Conservation (phyloP, 2,329 filamentous ascomycete genomes). For the Lasiodiplodia hormozganensis region DNA sequence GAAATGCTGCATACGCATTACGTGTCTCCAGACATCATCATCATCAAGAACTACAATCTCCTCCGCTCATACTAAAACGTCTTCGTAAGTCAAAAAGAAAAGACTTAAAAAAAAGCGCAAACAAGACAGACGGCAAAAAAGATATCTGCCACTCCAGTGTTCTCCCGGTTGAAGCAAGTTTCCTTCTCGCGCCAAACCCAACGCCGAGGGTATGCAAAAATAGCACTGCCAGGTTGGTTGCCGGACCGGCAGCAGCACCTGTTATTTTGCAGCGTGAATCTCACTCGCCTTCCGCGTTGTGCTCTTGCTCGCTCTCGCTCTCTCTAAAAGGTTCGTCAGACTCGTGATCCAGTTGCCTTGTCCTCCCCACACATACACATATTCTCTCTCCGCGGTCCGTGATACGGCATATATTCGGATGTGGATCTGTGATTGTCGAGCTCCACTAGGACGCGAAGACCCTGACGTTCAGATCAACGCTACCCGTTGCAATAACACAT, state of each 20-base stretch:
- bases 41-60: slow-evolving; percentile 17
- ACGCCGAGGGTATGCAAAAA: slow-evolving; percentile 31
- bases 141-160: slow-evolving; percentile 23
- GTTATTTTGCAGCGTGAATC: slow-evolving; percentile 13
- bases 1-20: slow-evolving; percentile 26
- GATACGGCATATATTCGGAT: slow-evolving; percentile 12
- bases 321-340: slow-evolving; percentile 15
- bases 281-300: slow-evolving; percentile 22
- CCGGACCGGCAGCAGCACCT: slow-evolving; percentile 11
- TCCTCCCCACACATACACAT: slow-evolving; percentile 26
- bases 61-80: slow-evolving; percentile 15
- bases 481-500: slow-evolving; percentile 86
- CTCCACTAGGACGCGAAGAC: slow-evolving; percentile 69
- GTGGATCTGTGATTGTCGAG: slow-evolving; percentile 11
- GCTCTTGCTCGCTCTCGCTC: slow-evolving; percentile 13
- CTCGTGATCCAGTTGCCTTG: slow-evolving; percentile 24
- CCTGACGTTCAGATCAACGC: slow-evolving; percentile 80
- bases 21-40: slow-evolving; percentile 19
- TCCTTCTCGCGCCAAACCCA: slow-evolving; percentile 29
- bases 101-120: slow-evolving; percentile 9
- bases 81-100: slow-evolving; percentile 24
- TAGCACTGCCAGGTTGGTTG: slow-evolving; percentile 9
- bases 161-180: slow-evolving; percentile 22
- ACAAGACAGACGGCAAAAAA: slow-evolving; percentile 26
- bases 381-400: neutral